phyloP scores from a whole-genome alignment of 2,329 filamentous ascomycete genomes.

The Penicillium sp. region DNA sequence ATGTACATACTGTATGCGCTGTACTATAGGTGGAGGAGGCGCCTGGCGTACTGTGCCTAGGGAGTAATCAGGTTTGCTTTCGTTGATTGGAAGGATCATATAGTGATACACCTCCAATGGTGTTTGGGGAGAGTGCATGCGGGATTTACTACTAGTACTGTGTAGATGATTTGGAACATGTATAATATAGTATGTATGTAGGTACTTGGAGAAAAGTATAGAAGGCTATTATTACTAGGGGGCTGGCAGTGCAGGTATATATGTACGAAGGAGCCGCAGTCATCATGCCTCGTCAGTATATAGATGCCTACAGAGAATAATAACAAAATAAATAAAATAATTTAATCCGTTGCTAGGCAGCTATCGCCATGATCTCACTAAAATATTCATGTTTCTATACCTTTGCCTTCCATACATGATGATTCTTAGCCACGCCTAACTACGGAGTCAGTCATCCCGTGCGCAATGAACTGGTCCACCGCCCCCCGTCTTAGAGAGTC shows the following conservation, averaged over 20 bases:
- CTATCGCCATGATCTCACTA: neutral
- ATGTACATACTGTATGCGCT: too few species aligned
- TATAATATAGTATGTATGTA: neutral
- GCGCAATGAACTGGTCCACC: constrained; percentile 20
- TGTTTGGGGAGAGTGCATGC: neutral
- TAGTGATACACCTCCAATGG: neutral
- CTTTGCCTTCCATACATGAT: neutral
- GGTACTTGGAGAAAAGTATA: too few species aligned
- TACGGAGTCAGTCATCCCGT: neutral
- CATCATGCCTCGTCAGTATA: constrained; percentile 2
- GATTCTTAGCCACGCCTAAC: neutral
- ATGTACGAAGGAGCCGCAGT: neutral
- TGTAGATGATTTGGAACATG: neutral
- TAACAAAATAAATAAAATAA: too few species aligned
- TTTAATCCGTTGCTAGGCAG: neutral
- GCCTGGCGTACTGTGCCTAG: too few species aligned
- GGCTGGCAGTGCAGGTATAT: neutral
- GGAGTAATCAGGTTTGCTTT: neutral
- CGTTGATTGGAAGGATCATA: neutral
- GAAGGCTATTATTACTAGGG: too few species aligned
- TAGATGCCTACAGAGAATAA: neutral
- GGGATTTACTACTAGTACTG: neutral
- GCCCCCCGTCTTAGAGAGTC: neutral
- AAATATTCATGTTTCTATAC: neutral
- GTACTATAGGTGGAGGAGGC: too few species aligned